Evolutionary conservation across 2,329 filamentous ascomycete genomes (phyloP), one percentile per base, ranked within the genome.

Genomic region (Aureobasidium sp.): DNA sequence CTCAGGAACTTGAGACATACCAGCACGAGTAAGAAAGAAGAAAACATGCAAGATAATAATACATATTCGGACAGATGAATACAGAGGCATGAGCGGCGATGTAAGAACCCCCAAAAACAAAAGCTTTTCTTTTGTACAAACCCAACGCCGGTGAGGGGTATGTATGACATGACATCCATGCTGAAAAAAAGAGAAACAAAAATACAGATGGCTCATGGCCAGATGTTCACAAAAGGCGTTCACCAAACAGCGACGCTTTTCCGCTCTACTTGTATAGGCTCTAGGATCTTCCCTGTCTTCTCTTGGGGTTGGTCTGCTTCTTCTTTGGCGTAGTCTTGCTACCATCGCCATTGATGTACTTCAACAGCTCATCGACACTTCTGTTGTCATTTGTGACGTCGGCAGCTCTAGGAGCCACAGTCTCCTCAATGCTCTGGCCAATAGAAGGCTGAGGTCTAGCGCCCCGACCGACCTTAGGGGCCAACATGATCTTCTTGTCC

Each of bases 331-430:
- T 73, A 69, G 76, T 63, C 67, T 69, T 70, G 48, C 64, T 67
- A 31, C 76, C 75, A 19, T 71, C 81, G 39, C 92, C 93, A 75
- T 97, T 94, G 68, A 99, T 97, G 75, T 93, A 97, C 75, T 89
- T 90, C 72, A 99, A 81, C 44, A 99, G 79, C 74, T 99, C 93
- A 68, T 97, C 92, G 65, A 99, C 91, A 76, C 86, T 96, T 68
- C 91, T 83, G 11, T 66, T 67, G 53, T 64, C 62, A 5, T 64
- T 40, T 17, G 49, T 52, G 19, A 57, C 60, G 24, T 56, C 50
- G 24, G 48, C 50, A n/a, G 35, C 44, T 47, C 58, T 52, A 9
- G 50, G 56, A 11, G 60, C 49, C 22, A 52, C 60, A 15, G 50
- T 60, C 42, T 63, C 62, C 15, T 44, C 42, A 6, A 50, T 33